These are phyloP conservation scores for Penicillium antarcticum DNA, from an alignment of 495 filamentous ascomycete species.

Conservation along the genomic window DNA sequence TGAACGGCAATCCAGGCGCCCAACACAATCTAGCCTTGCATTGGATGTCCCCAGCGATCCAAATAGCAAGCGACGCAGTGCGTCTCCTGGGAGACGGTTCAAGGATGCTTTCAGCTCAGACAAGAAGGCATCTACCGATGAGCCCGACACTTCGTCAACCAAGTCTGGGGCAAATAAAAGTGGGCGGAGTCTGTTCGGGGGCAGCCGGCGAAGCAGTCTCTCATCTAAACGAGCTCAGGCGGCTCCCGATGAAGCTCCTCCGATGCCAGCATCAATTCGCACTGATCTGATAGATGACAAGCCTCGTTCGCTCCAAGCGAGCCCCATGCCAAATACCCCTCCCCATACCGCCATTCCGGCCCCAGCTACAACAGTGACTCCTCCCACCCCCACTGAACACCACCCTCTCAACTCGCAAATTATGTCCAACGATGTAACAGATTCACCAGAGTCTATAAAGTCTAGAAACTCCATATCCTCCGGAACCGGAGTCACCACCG, in stretches of 20 bases:
- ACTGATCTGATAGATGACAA: conserved; percentile 34
- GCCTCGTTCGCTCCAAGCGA: conserved; percentile 19
- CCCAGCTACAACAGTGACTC: conserved; percentile 52
- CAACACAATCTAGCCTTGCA: conserved; percentile 23
- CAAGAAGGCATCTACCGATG: conserved; percentile 39
- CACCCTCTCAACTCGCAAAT: conserved; percentile 17
- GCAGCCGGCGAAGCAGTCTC: conserved; percentile 39
- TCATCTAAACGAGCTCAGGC: conserved; percentile 35
- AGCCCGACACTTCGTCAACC: conserved; percentile 39
- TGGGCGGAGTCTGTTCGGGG: conserved; percentile 27
- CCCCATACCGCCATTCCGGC: conserved; percentile 39
- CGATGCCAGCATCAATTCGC: conserved; percentile 34
- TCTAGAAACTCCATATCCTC: conserved; percentile 26
- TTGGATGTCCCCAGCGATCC: conserved; percentile 32
- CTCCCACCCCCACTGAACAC: conserved; percentile 48
- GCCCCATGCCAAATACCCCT: conserved; percentile 40
- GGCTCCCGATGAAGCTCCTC: conserved; percentile 26
- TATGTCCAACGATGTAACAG: conserved; percentile 24
- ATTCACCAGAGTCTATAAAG: conserved; percentile 35
- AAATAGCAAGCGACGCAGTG: conserved; percentile 33
- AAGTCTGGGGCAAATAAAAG: conserved; percentile 33
- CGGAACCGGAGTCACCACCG: conserved; percentile 30
- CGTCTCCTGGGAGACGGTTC: conserved; percentile 43
- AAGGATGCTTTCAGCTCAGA: conserved; percentile 45
- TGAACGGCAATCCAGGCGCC: conserved; percentile 17